These are phyloP conservation scores for Boletus insuetus DNA, from an alignment of 768 basidiomycete genomes.

Conservation along the genomic window DNA sequence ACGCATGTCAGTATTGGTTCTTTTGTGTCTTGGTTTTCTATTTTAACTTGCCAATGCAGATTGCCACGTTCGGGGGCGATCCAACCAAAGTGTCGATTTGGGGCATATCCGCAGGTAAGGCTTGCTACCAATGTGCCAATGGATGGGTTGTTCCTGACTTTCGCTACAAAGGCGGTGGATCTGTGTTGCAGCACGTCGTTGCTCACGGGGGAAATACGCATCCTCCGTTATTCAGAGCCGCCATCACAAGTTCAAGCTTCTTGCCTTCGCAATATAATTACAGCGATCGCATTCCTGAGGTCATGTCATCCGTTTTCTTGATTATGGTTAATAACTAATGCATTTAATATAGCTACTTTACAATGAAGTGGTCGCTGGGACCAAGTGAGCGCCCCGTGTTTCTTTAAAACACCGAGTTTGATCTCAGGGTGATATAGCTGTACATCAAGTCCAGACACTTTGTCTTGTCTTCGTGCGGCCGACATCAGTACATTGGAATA, in stretches of 20 bases:
- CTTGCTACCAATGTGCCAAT: no score
- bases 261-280: slow-evolving; percentile 5
- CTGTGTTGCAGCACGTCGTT: slow-evolving; percentile 9
- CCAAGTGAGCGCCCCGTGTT: not conserved
- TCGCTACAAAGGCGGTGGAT: slow-evolving; percentile 1
- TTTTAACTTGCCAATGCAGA: not conserved
- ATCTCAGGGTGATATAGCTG: not conserved
- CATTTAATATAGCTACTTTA: not conserved
- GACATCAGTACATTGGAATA: not conserved
- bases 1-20: not conserved
- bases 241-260: slow-evolving; percentile 7
- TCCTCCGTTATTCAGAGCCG: slow-evolving; percentile 3
- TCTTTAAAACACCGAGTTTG: no score
- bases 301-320: not conserved
- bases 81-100: slow-evolving; percentile 3
- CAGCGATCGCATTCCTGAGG: slow-evolving; percentile 2
- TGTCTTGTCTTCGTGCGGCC: slow-evolving; percentile 5
- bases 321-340: not conserved
- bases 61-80: slow-evolving; percentile 3
- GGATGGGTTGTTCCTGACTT: no score
- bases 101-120: slow-evolving; percentile 7
- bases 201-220: slow-evolving; percentile 4
- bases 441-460: not conserved
- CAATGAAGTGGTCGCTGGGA: not conserved
- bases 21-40: not conserved